Percentiles rank a stretch among this genome's conserved stretches.
Evolutionary conservation across 805 yeast species (phyloP).

Genomic region (Suhomyces sp.): DNA sequence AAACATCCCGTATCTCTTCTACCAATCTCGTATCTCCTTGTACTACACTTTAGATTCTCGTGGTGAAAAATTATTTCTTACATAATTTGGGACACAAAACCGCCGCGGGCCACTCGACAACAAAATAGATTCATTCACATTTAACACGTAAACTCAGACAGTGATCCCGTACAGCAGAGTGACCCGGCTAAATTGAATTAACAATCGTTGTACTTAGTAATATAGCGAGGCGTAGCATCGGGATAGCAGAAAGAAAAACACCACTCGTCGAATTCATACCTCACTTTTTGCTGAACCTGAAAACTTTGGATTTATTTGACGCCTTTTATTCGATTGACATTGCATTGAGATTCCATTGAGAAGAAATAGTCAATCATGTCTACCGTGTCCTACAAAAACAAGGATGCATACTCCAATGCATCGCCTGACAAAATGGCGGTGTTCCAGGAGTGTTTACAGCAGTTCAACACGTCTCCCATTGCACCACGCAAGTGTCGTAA

Average conservation of each 20-base stretch:
- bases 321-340: neutral
- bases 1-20: conserved; percentile 12
- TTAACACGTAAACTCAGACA: conserved; percentile 13
- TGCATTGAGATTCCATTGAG: neutral
- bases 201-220: neutral
- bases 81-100: neutral
- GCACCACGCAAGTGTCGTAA: conserved; percentile 83
- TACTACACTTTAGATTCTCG: neutral
- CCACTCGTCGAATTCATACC: no score
- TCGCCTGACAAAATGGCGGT: conserved; percentile 95
- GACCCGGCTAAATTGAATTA: neutral
- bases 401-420: conserved; percentile 59
- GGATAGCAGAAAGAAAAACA: neutral
- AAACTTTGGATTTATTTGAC: neutral
- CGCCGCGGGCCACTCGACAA: conserved; percentile 1
- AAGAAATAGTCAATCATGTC: conserved; percentile 52
- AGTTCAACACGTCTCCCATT: conserved; percentile 88
- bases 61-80: conserved; percentile 1
- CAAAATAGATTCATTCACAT: conserved; percentile 7
- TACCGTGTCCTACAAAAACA: conserved; percentile 76
- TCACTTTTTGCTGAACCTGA: neutral
- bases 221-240: neutral
- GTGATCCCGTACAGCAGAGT: neutral
- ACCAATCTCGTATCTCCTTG: neutral
- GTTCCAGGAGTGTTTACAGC: conserved; percentile 90